Conservation (phyloP, 805 yeast genomes). For the Teunomyces cretensis region DNA sequence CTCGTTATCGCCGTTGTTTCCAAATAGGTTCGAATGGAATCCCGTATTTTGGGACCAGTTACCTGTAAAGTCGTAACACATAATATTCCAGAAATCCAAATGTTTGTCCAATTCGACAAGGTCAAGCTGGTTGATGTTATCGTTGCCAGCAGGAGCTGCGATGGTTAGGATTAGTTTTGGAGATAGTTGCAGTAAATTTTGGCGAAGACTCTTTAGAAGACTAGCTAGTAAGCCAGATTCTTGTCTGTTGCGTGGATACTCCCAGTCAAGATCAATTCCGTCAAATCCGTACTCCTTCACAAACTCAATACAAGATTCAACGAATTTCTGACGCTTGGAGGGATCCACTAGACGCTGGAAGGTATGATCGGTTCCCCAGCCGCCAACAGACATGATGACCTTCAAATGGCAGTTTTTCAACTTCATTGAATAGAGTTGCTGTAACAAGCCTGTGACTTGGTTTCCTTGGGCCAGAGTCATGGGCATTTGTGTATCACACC, state of each 20-base stretch:
- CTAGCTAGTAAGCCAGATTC: conserved; percentile 48
- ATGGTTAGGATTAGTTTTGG: conserved; percentile 53
- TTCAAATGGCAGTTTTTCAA: conserved; percentile 41
- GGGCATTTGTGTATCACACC: conserved; percentile 60
- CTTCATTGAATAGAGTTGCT: conserved; percentile 51
- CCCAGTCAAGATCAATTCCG: conserved; percentile 96
- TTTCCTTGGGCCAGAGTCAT: conserved; percentile 18
- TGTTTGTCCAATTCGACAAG: conserved; percentile 55
- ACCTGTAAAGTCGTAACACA: conserved; percentile 90
- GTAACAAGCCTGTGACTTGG: conserved; percentile 46
- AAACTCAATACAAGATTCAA: conserved; percentile 45
- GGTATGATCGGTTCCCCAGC: conserved; percentile 55
- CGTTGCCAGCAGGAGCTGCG: conserved; percentile 72
- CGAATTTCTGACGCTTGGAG: conserved; percentile 43
- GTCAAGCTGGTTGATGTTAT: conserved; percentile 42
- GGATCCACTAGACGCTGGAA: conserved; percentile 31
- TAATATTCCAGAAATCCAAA: conserved; percentile 75
- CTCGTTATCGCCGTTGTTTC: conserved; percentile 36
- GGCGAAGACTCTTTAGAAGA: conserved; percentile 43
- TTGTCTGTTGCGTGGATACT: conserved; percentile 58
- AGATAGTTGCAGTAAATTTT: conserved; percentile 30
- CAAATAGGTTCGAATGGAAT: conserved; percentile 70
- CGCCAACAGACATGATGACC: conserved; percentile 79
- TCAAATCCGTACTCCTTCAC: conserved; percentile 67
- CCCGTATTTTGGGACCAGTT: conserved; percentile 61